These are phyloP conservation scores for Notholithocarpus densiflorus DNA, from an alignment of 306 rosid genomes.

Conservation along the genomic window DNA sequence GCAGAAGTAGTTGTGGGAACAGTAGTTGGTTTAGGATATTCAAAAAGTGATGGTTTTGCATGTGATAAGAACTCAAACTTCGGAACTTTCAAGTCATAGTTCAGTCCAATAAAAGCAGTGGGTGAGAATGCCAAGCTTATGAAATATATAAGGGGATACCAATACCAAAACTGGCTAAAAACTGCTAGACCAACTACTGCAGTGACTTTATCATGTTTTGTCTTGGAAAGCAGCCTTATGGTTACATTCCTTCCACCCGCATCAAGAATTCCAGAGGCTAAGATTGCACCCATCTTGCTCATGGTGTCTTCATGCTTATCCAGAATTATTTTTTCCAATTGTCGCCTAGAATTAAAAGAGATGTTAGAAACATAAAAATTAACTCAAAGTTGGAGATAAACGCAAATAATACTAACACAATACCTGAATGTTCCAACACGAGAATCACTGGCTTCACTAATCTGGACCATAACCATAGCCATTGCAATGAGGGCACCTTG, in stretches of 20 bases:
- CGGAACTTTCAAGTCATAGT: slow-evolving; percentile 85
- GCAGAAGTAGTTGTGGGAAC: slow-evolving; percentile 77
- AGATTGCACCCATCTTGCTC: slow-evolving; percentile 99
- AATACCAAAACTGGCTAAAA: slow-evolving; percentile 99
- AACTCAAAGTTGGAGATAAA: neutral
- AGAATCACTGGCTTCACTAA: slow-evolving; percentile 91
- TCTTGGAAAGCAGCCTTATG: slow-evolving; percentile 79
- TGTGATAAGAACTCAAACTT: slow-evolving; percentile 87
- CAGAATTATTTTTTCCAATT: slow-evolving; percentile 89
- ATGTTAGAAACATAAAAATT: slow-evolving; percentile 5
- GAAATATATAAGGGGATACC: slow-evolving; percentile 98
- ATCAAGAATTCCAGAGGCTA: slow-evolving; percentile 98
- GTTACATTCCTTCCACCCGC: slow-evolving; percentile 99
- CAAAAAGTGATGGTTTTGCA: slow-evolving; percentile 91
- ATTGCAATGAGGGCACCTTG: slow-evolving; percentile 99
- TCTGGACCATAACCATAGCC: slow-evolving; percentile 99
- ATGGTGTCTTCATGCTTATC: slow-evolving; percentile 99
- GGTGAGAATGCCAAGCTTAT: slow-evolving; percentile 89
- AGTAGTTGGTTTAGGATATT: slow-evolving; percentile 89
- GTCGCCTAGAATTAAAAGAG: slow-evolving; percentile 55
- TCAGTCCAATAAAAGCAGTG: slow-evolving; percentile 87
- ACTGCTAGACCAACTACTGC: slow-evolving; percentile 99
- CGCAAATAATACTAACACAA: slow-evolving; percentile 1
- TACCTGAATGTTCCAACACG: slow-evolving; percentile 97
- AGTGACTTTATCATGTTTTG: slow-evolving; percentile 92